Percentiles rank a stretch among this genome's conserved stretches.
These are phyloP conservation scores for Eremothecium cymbalariae DNA, from an alignment of 1,139 yeast genomes.

Conservation along the genomic window DNA sequence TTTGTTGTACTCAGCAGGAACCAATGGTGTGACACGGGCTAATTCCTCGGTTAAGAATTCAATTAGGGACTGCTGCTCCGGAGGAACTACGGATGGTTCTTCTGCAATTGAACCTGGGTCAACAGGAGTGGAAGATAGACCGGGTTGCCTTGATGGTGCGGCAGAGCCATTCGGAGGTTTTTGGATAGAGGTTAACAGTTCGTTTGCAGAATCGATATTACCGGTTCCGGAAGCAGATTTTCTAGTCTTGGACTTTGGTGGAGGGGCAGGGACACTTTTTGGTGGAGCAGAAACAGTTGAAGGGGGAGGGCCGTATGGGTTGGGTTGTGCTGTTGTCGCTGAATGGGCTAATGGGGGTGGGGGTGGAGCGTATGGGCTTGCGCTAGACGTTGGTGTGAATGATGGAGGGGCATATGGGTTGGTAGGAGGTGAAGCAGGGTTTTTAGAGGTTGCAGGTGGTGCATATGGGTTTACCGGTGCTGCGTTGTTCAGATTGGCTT, in stretches of 20 bases:
- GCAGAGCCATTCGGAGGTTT: constrained; percentile 10
- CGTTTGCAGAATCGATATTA: constrained; percentile 16
- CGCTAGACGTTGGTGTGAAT: constrained; percentile 33
- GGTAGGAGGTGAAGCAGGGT: constrained; percentile 19
- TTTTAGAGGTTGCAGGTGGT: constrained; percentile 25
- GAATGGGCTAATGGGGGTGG: constrained; percentile 11
- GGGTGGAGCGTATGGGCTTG: constrained; percentile 34
- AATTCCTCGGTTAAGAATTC: constrained; percentile 47
- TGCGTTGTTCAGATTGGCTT: constrained; percentile 16
- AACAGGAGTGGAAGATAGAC: constrained; percentile 9
- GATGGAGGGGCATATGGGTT: constrained; percentile 33
- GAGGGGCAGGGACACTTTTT: constrained; percentile 8
- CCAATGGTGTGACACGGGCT: constrained; percentile 56
- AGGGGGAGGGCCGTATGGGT: too few species aligned
- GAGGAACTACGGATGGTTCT: constrained; percentile 41
- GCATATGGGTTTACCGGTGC: constrained; percentile 36
- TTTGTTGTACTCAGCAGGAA: constrained; percentile 66
- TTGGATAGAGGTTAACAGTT: constrained; percentile 19
- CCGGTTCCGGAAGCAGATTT: background rate
- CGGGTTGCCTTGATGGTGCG: constrained; percentile 11
- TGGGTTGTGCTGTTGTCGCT: too few species aligned
- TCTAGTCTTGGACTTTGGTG: constrained; percentile 13
- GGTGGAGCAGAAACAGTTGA: constrained; percentile 7
- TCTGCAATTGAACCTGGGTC: constrained; percentile 11
- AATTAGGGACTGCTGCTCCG: constrained; percentile 49